Conservation (phyloP, 78 protist genomes). For the Mantamonas sphyraenae region DNA sequence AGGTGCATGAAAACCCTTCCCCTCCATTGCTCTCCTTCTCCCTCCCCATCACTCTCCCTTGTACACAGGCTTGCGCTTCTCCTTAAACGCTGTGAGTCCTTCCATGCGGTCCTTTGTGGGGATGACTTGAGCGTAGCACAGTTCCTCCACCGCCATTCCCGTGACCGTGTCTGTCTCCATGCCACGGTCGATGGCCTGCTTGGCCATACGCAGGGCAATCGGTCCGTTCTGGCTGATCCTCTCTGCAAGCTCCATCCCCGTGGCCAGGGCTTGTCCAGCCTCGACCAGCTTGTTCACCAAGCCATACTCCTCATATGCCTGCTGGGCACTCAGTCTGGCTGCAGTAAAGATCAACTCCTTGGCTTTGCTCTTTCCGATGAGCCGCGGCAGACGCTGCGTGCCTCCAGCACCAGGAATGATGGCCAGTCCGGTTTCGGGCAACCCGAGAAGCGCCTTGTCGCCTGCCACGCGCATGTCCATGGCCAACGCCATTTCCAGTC, state of each 20-base stretch:
- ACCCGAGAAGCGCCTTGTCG: conserved; percentile 49
- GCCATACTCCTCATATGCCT: too few relatives aligned
- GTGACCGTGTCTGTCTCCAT: conserved; percentile 42
- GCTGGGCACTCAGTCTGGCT: not conserved
- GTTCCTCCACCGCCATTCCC: conserved; percentile 72
- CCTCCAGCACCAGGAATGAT: conserved; percentile 92
- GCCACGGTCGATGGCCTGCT: conserved; percentile 68
- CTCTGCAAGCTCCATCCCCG: too few relatives aligned
- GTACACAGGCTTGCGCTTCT: conserved; percentile 69
- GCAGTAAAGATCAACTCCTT: conserved; percentile 76
- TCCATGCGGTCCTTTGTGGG: conserved; percentile 76
- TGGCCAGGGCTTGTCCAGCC: not conserved
- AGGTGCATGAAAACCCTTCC: too few relatives aligned
- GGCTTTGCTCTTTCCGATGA: conserved; percentile 41
- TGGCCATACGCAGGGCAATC: conserved; percentile 70
- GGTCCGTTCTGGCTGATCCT: conserved; percentile 44
- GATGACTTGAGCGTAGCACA: conserved; percentile 74
- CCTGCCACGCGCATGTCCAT: conserved; percentile 70
- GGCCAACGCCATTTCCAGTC: conserved; percentile 83
- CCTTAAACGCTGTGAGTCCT: conserved; percentile 68
- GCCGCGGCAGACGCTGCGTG: conserved; percentile 81
- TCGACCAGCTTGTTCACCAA: not conserved
- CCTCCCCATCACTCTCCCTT: conserved; percentile 51
- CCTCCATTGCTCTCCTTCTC: not conserved
- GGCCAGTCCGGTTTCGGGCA: conserved; percentile 79